These are phyloP conservation scores for Hymenoscyphus infarciens DNA, from an alignment of 2,329 filamentous ascomycete species.

Conservation along the genomic window DNA sequence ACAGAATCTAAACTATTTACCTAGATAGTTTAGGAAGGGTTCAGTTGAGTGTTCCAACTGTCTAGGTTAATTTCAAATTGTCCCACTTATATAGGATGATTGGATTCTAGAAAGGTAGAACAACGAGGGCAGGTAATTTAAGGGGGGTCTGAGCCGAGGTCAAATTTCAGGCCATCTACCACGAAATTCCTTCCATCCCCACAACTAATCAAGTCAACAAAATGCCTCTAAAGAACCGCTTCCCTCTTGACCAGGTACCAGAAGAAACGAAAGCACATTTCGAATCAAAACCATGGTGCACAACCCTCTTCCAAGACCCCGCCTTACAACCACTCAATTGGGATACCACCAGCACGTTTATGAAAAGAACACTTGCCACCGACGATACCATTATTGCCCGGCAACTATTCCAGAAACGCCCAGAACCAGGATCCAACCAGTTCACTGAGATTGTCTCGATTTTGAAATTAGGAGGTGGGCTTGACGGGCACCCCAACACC, in stretches of 20 bases:
- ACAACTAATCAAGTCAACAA: neutral
- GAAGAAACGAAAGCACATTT: conserved; percentile 20
- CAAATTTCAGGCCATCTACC: neutral
- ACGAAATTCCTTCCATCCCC: neutral
- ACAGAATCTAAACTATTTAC: too few species aligned
- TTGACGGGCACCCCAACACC: conserved; percentile 53
- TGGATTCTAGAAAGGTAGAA: too few species aligned
- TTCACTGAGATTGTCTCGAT: conserved; percentile 19
- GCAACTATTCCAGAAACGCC: conserved; percentile 23
- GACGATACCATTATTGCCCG: conserved; percentile 23
- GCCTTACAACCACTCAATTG: conserved; percentile 21
- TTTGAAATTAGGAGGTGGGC: conserved; percentile 43
- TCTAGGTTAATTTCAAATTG: too few species aligned
- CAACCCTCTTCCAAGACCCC: conserved; percentile 21
- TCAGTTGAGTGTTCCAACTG: too few species aligned
- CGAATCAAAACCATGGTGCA: conserved; percentile 18
- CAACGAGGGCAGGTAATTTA: too few species aligned
- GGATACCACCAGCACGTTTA: conserved; percentile 19
- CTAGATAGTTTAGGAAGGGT: too few species aligned
- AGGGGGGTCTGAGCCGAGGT: neutral
- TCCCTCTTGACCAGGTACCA: conserved; percentile 7
- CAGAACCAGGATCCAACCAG: conserved; percentile 4
- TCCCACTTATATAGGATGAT: too few species aligned
- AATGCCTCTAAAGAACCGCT: neutral
- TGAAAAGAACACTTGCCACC: conserved; percentile 19